phyloP scores from a whole-genome alignment of 176 grass and related monocot genomes.

The Oryza brachyantha region DNA sequence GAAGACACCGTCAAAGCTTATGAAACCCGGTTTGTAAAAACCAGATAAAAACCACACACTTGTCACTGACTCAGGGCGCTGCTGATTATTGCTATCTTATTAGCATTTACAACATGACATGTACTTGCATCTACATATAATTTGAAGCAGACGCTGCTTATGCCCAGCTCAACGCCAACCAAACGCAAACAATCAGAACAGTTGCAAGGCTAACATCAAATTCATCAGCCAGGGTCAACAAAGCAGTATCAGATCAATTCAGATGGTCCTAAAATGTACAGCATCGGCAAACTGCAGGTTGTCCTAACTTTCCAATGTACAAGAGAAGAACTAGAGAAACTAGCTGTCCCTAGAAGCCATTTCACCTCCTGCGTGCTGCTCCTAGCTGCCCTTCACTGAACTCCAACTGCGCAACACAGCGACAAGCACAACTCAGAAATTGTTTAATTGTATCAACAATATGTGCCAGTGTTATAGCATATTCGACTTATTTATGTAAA shows the following conservation, averaged over 20 bases:
- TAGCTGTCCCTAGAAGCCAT: not conserved
- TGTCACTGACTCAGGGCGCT: not conserved
- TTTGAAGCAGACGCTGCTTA: constrained; percentile 26
- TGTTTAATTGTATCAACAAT: not conserved
- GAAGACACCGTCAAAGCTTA: not conserved
- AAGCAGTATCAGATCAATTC: not conserved
- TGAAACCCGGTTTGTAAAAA: not conserved
- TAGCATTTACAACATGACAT: constrained; percentile 24
- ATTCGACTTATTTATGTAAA: not conserved
- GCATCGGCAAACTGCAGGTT: constrained; percentile 22
- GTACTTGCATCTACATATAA: constrained; percentile 14
- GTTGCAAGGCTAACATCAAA: constrained; percentile 6
- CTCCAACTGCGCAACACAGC: constrained; percentile 51
- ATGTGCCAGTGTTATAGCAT: not conserved
- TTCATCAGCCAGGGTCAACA: constrained; percentile 12
- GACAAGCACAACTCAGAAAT: constrained; percentile 26
- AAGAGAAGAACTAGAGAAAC: constrained; percentile 30
- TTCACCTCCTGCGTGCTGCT: constrained; percentile 17
- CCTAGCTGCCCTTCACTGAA: constrained; percentile 42
- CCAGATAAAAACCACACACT: not conserved
- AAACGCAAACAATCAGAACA: constrained; percentile 42
- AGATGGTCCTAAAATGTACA: constrained; percentile 44
- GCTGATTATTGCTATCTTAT: constrained; percentile 28
- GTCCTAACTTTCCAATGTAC: constrained; percentile 31
- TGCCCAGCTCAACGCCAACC: constrained; percentile 17